Percentiles rank a stretch among this genome's conserved stretches.
Conservation (phyloP, 139 green algal genomes). For the Micractinium conductrix region DNA sequence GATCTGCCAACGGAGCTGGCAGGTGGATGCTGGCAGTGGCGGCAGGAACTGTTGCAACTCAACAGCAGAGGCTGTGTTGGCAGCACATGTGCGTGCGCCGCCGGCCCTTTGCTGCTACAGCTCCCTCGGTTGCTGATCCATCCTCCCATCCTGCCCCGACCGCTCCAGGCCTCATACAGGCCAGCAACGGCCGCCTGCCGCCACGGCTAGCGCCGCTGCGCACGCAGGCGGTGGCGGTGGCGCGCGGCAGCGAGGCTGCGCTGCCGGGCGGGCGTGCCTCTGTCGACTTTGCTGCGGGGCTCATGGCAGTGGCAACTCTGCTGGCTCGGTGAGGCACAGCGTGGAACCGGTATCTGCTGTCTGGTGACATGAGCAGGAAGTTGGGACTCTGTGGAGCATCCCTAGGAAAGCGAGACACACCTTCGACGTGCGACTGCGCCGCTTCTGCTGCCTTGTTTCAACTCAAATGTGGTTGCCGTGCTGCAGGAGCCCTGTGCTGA, state of each 20-base stretch:
- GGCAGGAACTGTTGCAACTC: too few relatives aligned
- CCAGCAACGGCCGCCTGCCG: conserved; percentile 25
- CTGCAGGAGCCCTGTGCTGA: conserved; percentile 12
- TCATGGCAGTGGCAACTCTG: conserved; percentile 40
- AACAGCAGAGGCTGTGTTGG: neutral
- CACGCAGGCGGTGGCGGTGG: conserved; percentile 37
- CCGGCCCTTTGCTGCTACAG: neutral
- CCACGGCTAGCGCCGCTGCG: conserved; percentile 34
- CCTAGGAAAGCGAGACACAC: too few relatives aligned
- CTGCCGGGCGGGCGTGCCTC: conserved; percentile 32
- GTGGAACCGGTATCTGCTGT: too few relatives aligned
- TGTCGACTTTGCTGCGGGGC: conserved; percentile 34
- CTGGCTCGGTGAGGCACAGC: conserved; percentile 7
- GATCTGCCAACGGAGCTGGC: conserved; percentile 35
- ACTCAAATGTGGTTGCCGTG: neutral
- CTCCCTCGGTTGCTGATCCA: neutral
- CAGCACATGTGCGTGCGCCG: neutral
- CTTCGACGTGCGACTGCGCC: too few relatives aligned
- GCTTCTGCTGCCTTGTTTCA: neutral
- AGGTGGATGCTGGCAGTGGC: conserved; percentile 9
- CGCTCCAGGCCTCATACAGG: conserved; percentile 20
- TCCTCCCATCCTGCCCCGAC: neutral
- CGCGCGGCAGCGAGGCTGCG: conserved; percentile 36
- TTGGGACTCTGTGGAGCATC: too few relatives aligned
- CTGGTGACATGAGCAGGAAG: too few relatives aligned